Evolutionary conservation across 371 early-diverging fungal genomes (phyloP).

Genomic region (Batrachochytrium dendrobatidis): DNA sequence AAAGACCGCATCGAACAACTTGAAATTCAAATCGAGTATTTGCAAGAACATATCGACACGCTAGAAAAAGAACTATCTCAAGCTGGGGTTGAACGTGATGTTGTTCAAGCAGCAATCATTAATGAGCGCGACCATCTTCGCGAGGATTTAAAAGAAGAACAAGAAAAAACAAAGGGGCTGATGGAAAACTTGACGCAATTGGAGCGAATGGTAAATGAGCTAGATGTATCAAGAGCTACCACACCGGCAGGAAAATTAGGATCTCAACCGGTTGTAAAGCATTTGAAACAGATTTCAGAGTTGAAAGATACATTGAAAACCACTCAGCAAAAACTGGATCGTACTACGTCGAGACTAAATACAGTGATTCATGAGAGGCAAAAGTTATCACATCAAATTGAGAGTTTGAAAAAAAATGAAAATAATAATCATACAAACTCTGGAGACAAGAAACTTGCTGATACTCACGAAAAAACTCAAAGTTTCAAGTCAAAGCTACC

Average conservation of each 20-base stretch:
- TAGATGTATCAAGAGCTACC: conserved; percentile 2
- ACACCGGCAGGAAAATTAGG: not conserved
- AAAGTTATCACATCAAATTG: no score
- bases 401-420: no score
- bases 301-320: conserved; percentile 6
- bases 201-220: conserved; percentile 18
- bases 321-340: not conserved
- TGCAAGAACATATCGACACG: conserved; percentile 37
- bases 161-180: conserved; percentile 23
- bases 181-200: conserved; percentile 14
- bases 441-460: no score
- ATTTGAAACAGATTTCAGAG: conserved; percentile 6
- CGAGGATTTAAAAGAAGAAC: conserved; percentile 28
- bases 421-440: no score
- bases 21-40: conserved; percentile 37
- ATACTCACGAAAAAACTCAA: no score
- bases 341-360: not conserved
- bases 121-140: conserved; percentile 17
- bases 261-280: conserved; percentile 1
- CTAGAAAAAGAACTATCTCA: conserved; percentile 31
- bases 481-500: no score
- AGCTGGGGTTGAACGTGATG: conserved; percentile 15
- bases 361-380: not conserved
- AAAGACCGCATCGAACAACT: conserved; percentile 38
- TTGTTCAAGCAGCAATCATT: conserved; percentile 13